phyloP scores from a whole-genome alignment of 768 basidiomycete genomes.

The Russula lepida region DNA sequence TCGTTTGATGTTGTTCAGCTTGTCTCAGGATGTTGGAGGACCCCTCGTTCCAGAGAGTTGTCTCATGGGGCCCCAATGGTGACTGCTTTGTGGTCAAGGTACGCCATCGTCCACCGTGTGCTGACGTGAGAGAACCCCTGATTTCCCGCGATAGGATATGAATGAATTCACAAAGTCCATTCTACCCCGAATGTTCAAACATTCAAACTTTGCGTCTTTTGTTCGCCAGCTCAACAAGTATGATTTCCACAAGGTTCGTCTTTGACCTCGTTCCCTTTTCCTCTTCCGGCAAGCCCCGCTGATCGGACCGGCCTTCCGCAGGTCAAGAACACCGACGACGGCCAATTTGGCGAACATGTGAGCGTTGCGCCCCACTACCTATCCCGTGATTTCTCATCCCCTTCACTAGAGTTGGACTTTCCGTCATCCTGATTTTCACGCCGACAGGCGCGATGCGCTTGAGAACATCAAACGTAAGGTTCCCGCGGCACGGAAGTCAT shows the following conservation, averaged over 20 bases:
- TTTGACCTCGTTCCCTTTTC: slow-evolving; percentile 3
- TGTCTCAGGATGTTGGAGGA: slow-evolving; percentile 78
- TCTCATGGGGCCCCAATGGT: slow-evolving; percentile 76
- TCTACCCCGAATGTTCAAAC: slow-evolving; percentile 89
- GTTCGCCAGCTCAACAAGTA: slow-evolving; percentile 94
- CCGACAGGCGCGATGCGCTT: slow-evolving; percentile 44
- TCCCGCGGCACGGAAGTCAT: slow-evolving; percentile 32
- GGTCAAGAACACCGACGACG: slow-evolving; percentile 82
- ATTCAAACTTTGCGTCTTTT: slow-evolving; percentile 89
- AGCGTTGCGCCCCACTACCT: slow-evolving; percentile 27
- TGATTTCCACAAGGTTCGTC: slow-evolving; percentile 81
- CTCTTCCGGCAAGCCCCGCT: slow-evolving; percentile 16
- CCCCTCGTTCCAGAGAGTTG: slow-evolving; percentile 57
- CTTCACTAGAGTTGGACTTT: slow-evolving; percentile 39
- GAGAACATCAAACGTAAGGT: slow-evolving; percentile 62
- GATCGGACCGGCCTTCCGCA: slow-evolving; percentile 20
- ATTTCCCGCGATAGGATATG: slow-evolving; percentile 54
- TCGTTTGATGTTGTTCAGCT: neutral
- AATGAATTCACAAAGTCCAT: slow-evolving; percentile 90
- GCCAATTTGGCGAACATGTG: slow-evolving; percentile 56
- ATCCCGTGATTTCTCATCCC: slow-evolving; percentile 16
- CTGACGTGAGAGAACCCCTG: slow-evolving; percentile 13
- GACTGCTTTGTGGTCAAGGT: slow-evolving; percentile 85
- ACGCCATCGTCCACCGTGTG: slow-evolving; percentile 11
- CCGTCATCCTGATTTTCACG: slow-evolving; percentile 45